Base-by-base conservation (phyloP, 164 flowering plant genomes). In the Dillenia suffruticosa region DNA sequence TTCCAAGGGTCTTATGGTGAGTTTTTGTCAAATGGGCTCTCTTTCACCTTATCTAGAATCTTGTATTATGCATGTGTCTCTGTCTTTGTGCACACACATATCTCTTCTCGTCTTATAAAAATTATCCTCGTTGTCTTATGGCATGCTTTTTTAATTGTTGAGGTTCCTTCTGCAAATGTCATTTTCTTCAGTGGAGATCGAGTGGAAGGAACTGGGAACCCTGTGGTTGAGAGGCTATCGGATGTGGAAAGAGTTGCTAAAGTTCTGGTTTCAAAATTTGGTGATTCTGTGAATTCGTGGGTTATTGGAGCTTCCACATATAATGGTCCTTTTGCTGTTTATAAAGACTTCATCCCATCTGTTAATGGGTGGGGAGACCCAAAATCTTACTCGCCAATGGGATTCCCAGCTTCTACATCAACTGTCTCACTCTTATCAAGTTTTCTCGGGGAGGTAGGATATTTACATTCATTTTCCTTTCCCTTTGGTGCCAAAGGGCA, bases 101-200 rank as follows among this genome's bases (percentile, higher is more conserved):
- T 3, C 14, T 16, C n/a, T 56, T 13, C 16, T 16, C n/a, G 47
- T 13, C 16, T 19, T 15, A 46, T 46, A 19, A 47, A 47, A 14
- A 14, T 52, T 32, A 45, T 49, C 64, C 58, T 59, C 47, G 40
- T 59, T 22, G 6, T 19, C 50, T n/a, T 9, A n/a, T 44, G 22
- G 17, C 56, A 47, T 22, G 14, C 56, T 40, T 1, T 8, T 26
- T 14, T 51, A 59, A 14, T 54, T 24, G 47, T 10, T 45, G 78
- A 93, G 97, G 81, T 81, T 5, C 98, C 96, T 69, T 75, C 82
- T 58, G 79, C 78, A 22, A 88, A 93, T 71, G 97, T 82, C 43
- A 81, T 90, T 32, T 89, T 93, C 77, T 88, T 90, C 71, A 73
- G 61, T 71, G 98, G 98, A 40, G 98, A 93, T 74, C 74, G 83